phyloP scores from a whole-genome alignment of 805 yeast genomes.

The Schizosaccharomyces cryophilus region DNA sequence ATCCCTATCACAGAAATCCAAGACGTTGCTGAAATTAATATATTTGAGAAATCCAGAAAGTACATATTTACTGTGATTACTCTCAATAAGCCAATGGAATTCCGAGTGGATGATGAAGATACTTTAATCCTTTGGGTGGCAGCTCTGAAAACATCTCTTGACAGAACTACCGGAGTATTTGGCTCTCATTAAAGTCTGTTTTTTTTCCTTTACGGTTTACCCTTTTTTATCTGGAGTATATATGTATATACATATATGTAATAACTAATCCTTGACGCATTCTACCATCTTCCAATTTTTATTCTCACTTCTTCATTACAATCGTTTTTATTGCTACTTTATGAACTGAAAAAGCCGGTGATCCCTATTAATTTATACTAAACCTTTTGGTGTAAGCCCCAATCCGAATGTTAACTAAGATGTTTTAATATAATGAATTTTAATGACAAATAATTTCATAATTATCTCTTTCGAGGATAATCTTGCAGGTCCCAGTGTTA shows the following conservation, averaged over 20 bases:
- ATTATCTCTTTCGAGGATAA: no score
- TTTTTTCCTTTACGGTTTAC: neutral
- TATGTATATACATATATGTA: no score
- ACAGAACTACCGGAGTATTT: neutral
- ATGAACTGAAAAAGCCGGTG: no score
- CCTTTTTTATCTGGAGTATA: neutral
- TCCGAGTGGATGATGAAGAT: neutral
- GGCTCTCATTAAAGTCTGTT: neutral
- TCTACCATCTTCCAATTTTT: no score
- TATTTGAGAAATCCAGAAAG: constrained; percentile 7
- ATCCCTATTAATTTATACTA: no score
- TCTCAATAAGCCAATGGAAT: neutral
- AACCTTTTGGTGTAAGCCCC: no score
- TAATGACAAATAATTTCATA: no score
- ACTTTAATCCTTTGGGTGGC: neutral
- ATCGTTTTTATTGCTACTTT: no score
- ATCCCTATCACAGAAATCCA: constrained; percentile 17
- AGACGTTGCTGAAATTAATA: constrained; percentile 28
- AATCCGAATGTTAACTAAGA: no score
- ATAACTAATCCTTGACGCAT: no score
- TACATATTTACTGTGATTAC: neutral
- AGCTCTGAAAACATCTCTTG: neutral
- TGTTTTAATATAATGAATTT: no score
- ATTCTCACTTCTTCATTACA: no score
- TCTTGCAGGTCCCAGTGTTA: neutral